Conservation (phyloP, 1,139 yeast species). For the Geotrichum bryndzae region DNA sequence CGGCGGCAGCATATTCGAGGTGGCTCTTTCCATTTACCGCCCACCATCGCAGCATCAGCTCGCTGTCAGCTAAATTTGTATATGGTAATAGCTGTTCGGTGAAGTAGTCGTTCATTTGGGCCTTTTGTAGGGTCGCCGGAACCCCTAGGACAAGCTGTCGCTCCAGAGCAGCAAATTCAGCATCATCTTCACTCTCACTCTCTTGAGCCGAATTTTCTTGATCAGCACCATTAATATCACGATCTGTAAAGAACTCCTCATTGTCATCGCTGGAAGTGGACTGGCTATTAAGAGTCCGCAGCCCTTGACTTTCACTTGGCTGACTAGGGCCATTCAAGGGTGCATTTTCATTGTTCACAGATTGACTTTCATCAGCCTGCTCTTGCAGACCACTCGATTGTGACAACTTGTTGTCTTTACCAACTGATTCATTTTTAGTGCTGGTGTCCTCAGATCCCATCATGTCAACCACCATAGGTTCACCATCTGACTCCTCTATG, state of each 20-base stretch:
- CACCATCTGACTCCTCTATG: not conserved
- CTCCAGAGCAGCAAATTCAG: not conserved
- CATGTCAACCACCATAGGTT: not conserved
- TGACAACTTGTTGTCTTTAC: not conserved
- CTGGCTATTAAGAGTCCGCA: not conserved
- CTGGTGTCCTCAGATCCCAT: not conserved
- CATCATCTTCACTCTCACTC: not conserved
- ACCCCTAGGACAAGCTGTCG: slow-evolving; percentile 2
- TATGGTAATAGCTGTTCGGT: slow-evolving; percentile 1
- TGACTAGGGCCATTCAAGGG: not conserved
- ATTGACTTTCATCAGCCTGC: not conserved
- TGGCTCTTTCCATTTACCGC: not conserved
- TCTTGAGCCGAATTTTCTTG: not conserved
- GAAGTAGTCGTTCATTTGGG: slow-evolving; percentile 8
- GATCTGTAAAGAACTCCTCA: not conserved
- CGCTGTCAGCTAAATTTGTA: not conserved
- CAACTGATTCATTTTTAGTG: not conserved
- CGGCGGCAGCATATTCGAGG: slow-evolving; percentile 5
- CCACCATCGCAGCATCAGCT: slow-evolving; percentile 8
- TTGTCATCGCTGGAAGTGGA: not conserved
- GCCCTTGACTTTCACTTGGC: not conserved
- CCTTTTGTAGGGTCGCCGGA: not conserved
- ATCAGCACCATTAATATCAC: not conserved
- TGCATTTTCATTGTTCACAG: not conserved
- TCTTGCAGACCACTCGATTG: not conserved